Conservation (phyloP, 1,284 basidiomycete genomes). For the Mycena sp. region DNA sequence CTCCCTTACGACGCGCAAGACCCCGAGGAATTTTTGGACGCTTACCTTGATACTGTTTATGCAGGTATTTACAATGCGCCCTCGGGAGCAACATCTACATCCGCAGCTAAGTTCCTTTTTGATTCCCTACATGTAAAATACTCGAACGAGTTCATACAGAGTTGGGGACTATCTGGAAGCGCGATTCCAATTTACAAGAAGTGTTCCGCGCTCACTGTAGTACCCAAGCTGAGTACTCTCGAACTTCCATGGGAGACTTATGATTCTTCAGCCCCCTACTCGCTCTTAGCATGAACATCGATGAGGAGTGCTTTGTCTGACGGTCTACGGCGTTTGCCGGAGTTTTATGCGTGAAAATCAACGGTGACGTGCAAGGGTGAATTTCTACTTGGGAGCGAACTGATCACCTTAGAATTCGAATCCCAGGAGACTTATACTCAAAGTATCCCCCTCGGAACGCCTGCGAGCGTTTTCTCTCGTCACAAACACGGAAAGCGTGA, state of each 20-base stretch:
- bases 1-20: slow-evolving; percentile 28
- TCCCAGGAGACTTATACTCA: not conserved
- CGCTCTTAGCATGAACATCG: no score
- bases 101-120: slow-evolving; percentile 9
- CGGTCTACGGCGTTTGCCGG: no score
- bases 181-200: not conserved
- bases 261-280: no score
- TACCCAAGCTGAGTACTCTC: no score
- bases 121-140: not conserved
- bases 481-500: slow-evolving; percentile 28
- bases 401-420: not conserved
- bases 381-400: no score
- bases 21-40: slow-evolving; percentile 27
- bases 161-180: not conserved
- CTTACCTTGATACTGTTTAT: not conserved
- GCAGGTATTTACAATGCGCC: not conserved
- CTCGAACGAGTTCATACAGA: not conserved
- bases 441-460: slow-evolving; percentile 12
- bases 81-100: not conserved
- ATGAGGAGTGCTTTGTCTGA: no score
- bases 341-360: no score
- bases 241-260: no score
- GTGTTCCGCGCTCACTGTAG: no score
- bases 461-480: not conserved
- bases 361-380: no score